Evolutionary conservation across 192 early-diverging fungal genomes (phyloP).

Genomic region (Entomortierella lignicola): DNA sequence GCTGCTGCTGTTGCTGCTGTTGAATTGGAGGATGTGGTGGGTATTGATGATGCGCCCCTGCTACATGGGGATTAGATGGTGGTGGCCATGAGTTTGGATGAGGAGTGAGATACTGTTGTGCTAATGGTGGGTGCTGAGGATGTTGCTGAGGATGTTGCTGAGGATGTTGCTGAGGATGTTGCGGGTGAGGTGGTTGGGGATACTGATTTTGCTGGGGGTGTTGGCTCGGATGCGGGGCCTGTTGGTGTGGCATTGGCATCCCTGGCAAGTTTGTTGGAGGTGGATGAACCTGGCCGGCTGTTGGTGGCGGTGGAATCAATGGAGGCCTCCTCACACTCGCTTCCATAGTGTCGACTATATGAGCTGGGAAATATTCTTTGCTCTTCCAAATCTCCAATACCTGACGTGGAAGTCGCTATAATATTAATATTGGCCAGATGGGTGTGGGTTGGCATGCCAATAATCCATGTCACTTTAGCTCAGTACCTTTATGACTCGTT

Average conservation of each 20-base stretch:
- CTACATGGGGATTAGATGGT: not conserved
- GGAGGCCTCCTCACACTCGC: conserved; percentile 39
- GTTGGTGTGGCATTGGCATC: not conserved
- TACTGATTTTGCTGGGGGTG: conserved; percentile 7
- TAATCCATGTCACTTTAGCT: not conserved
- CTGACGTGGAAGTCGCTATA: conserved; percentile 9
- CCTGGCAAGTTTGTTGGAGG: not conserved
- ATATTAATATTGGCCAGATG: not conserved
- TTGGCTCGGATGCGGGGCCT: not conserved
- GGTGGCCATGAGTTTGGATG: not conserved
- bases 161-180: conserved; percentile 1
- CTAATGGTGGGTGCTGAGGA: not conserved
- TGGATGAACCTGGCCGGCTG: not conserved
- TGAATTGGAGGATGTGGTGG: not conserved
- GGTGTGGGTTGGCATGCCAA: not conserved
- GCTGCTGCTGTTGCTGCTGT: conserved; percentile 5
- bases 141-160: conserved; percentile 1
- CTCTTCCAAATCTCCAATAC: conserved; percentile 57
- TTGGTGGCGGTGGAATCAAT: conserved; percentile 4
- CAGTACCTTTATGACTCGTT: conserved; percentile 63
- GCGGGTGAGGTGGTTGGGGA: not conserved
- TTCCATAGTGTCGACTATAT: conserved; percentile 43
- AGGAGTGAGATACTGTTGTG: not conserved
- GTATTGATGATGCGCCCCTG: conserved; percentile 10
- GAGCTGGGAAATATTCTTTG: conserved; percentile 42